Evolutionary conservation across 2,329 filamentous ascomycete species (phyloP), one percentile per base, ranked within the genome.

Genomic region (Coniella vitis): DNA sequence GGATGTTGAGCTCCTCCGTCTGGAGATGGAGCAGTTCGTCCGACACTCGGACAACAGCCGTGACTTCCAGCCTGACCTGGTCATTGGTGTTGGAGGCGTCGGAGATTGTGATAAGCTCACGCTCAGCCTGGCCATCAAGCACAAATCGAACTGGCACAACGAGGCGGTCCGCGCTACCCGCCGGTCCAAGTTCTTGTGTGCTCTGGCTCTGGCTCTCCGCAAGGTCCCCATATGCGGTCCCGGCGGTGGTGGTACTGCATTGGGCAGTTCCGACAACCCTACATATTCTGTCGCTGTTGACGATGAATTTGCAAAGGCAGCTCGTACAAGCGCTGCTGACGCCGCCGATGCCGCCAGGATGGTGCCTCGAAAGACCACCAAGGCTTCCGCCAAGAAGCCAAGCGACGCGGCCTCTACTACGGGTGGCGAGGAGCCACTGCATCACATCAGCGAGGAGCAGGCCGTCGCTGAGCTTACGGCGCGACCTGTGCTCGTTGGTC

Each of bases 181-280:
- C 45, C 83, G 91, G 53, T 94, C 87, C 64, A 97, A 95, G 68
- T 97, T 98, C 70, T 95, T 97, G 83, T 95, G 90, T 62, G 93
- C 93, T 1, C 73, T 98, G 51, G 84, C 93, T 4, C 68, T 90
- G 8, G 90, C 91, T 3, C 71, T 96, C 51, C 87, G 89, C 68
- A 90, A 85, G 69, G 77, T 98, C 16, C 91, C 90, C 9, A 91
- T 98, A 61, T 78, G 88, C 58, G 82, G 73, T 17, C 91, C 91
- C 48, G 90, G 85, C 36, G 90, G 86, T 51, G 87, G 83, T 48
- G 71, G 69, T 48, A 56, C 74, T 34, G 9, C 44, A 12, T 69
- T 83, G 2, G 82, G 82, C 50, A 79, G 78, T 36, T 77, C 86
- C 5, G 80, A 75, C 29, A 93, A 94, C 66, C 90, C 90, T 1